These are phyloP conservation scores for Eudorina sp. DNA, from an alignment of 139 green algal genomes.

Conservation along the genomic window DNA sequence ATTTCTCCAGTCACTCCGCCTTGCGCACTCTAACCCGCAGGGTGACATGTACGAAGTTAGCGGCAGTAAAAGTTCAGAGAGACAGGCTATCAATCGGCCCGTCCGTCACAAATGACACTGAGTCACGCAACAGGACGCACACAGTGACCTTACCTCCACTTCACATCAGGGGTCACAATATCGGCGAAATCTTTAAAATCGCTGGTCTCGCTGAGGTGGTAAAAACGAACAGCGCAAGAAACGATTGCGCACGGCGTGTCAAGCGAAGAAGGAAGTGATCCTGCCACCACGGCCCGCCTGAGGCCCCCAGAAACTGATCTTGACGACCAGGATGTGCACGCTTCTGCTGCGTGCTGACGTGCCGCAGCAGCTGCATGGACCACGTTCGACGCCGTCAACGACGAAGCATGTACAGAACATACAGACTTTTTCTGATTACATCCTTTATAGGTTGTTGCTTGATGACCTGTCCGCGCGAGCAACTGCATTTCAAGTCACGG, in stretches of 20 bases:
- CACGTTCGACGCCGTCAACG: background rate
- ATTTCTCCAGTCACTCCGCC: no score
- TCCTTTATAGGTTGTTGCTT: background rate
- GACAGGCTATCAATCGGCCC: no score
- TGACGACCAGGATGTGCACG: background rate
- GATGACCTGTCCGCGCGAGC: background rate
- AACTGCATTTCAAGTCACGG: slow-evolving; percentile 26
- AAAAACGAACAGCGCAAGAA: slow-evolving; percentile 1
- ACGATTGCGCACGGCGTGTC: slow-evolving; percentile 15
- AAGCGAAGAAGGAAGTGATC: background rate
- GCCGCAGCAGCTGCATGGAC: background rate
- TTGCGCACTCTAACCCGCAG: no score
- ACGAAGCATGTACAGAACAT: background rate
- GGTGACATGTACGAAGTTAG: no score
- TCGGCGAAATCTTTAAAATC: slow-evolving; percentile 10
- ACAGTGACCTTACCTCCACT: slow-evolving; percentile 44
- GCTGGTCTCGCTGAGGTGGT: slow-evolving; percentile 38
- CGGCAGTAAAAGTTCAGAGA: no score
- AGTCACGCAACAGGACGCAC: no score
- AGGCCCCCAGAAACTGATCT: background rate
- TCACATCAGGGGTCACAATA: slow-evolving; percentile 32
- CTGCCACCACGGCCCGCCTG: background rate
- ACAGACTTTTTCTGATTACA: background rate
- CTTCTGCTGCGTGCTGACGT: background rate
- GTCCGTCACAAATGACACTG: no score